These are phyloP conservation scores for Podospora fimiseda DNA, from an alignment of 495 filamentous ascomycete genomes.

Conservation along the genomic window DNA sequence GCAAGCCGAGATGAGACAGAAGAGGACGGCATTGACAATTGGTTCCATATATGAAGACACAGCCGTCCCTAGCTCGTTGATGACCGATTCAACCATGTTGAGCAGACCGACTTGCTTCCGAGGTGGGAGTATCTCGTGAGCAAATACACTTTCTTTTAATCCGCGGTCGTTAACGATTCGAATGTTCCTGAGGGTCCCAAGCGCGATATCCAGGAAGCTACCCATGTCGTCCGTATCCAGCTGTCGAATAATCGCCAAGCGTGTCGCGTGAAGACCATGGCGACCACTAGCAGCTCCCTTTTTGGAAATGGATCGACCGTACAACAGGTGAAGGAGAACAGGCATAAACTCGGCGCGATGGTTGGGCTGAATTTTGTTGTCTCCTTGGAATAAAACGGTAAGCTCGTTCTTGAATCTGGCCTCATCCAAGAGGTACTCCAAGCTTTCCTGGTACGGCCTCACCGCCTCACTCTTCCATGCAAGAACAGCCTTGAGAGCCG, in stretches of 20 bases:
- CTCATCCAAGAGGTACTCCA: slow-evolving; percentile 86
- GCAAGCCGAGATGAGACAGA: slow-evolving; percentile 69
- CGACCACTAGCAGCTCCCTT: slow-evolving; percentile 60
- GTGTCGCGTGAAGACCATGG: slow-evolving; percentile 55
- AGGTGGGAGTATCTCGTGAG: slow-evolving; percentile 48
- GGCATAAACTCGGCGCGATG: slow-evolving; percentile 71
- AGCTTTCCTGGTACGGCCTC: slow-evolving; percentile 73
- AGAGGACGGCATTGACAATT: slow-evolving; percentile 68
- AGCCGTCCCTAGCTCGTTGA: slow-evolving; percentile 69
- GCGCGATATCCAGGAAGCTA: slow-evolving; percentile 74
- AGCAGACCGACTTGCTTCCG: slow-evolving; percentile 83
- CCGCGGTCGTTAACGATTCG: slow-evolving; percentile 46
- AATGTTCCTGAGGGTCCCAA: slow-evolving; percentile 60
- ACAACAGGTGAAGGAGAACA: slow-evolving; percentile 78
- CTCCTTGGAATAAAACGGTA: slow-evolving; percentile 75
- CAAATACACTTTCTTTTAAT: slow-evolving; percentile 44
- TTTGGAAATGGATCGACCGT: slow-evolving; percentile 79
- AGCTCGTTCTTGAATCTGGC: slow-evolving; percentile 87
- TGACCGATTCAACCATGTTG: slow-evolving; percentile 84
- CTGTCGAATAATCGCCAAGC: slow-evolving; percentile 50
- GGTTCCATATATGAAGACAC: slow-evolving; percentile 54
- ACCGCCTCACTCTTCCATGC: slow-evolving; percentile 79
- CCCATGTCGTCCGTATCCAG: slow-evolving; percentile 57
- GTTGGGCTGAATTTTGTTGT: slow-evolving; percentile 65
- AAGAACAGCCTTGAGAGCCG: slow-evolving; percentile 74